Evolutionary conservation across 2,329 filamentous ascomycete genomes (phyloP), one percentile per base, ranked within the genome.

Genomic region (Akanthomyces dipterigenus): DNA sequence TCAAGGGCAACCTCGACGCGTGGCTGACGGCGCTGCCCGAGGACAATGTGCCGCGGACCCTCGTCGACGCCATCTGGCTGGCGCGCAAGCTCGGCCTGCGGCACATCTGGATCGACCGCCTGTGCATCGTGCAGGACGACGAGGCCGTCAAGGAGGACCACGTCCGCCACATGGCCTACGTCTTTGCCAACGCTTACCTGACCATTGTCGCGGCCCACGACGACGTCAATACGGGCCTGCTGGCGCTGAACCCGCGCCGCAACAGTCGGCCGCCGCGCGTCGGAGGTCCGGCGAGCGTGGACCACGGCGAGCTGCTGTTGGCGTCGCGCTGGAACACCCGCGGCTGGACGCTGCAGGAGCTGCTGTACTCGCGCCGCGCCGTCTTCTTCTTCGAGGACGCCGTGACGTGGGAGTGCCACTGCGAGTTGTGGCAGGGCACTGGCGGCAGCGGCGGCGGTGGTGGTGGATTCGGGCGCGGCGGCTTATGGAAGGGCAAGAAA

Each of bases 341-440:
- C 36, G 75, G 72, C 36, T 79, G 77, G 77, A 78, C 77, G 6
- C 66, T 79, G 20, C 75, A 78, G 62, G 77, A 79, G 62, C 69
- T 70, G 2, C 66, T 77, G 16, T 79, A 79, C 64, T 74, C 77
- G 26, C 70, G 77, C 31, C 74, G 77, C 11, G 70, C 72, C 12
- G 70, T 79, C 56, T 79, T 75, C 66, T 73, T 79, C 64, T 78
- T 78, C 56, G 73, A 77, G 34, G 75, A 79, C 24, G 62, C 70
- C 9, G 70, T 78, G 14, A 76, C 76, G 1, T 79, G 77, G 77
- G 75, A 78, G 62, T 79, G 77, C 55, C 77, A 79, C 64, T 79
- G 77, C 67, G 73, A 77, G 38, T 66, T 72, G 4, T 78, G 76
- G 75, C 73, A 77, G 58, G 71, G 73, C 16, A 71, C 62, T 60